Evolutionary conservation across 2,329 filamentous ascomycete species (phyloP).

Genomic region (Grosmannia clavigera): DNA sequence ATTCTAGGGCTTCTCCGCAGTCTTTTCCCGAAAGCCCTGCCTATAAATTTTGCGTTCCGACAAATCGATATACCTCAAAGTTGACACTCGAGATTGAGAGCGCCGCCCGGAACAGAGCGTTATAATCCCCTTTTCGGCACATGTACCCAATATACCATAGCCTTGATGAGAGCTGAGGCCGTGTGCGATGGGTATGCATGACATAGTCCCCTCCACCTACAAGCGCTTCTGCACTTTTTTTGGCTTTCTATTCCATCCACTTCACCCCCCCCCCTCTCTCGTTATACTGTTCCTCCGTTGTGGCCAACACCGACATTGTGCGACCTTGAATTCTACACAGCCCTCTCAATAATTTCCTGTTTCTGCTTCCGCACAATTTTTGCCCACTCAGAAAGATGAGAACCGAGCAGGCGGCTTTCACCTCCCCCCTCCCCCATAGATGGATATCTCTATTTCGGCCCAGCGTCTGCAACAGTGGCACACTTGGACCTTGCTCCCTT

Average conservation of each 20-base stretch:
- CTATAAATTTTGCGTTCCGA: background rate
- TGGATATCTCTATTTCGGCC: background rate
- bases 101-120: background rate
- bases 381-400: background rate
- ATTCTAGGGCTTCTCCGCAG: slow-evolving; percentile 1
- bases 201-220: background rate
- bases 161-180: slow-evolving; percentile 6
- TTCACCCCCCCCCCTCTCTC: background rate
- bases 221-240: background rate
- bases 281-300: background rate
- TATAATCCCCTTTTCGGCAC: background rate
- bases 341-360: background rate
- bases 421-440: background rate
- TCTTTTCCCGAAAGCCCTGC: background rate
- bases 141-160: slow-evolving; percentile 6
- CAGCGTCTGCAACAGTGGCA: background rate
- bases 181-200: slow-evolving; percentile 9
- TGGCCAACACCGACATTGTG: background rate
- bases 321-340: background rate
- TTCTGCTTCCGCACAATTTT: background rate
- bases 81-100: background rate
- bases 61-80: background rate
- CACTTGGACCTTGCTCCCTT: background rate
- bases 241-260: background rate
- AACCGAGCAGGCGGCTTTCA: background rate